phyloP scores from a whole-genome alignment of 1,139 yeast genomes.

The Spathaspora sp. region DNA sequence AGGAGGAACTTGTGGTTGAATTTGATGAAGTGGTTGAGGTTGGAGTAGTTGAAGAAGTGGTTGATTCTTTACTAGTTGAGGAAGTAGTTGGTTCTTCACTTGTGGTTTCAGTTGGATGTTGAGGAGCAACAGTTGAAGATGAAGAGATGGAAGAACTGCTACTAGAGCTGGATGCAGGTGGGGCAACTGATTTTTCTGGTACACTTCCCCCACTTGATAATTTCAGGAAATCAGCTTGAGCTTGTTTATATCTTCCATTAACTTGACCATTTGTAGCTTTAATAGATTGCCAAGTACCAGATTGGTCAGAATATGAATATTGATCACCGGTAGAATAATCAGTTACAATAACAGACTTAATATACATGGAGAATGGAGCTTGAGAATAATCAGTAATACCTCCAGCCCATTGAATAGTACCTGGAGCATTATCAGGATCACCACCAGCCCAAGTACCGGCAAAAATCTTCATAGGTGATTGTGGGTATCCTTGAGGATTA shows the following conservation, averaged over 20 bases:
- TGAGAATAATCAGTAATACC: constrained; percentile 65
- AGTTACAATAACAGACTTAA: constrained; percentile 58
- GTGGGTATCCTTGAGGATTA: constrained; percentile 67
- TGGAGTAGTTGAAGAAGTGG: constrained; percentile 4
- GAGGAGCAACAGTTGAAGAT: background rate
- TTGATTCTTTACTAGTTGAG: background rate
- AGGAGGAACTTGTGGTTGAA: no score
- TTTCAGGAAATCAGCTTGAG: constrained; percentile 46
- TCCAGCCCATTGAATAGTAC: constrained; percentile 86
- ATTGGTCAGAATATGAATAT: constrained; percentile 61
- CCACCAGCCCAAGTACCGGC: constrained; percentile 86
- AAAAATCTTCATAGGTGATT: constrained; percentile 70
- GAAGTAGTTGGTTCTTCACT: background rate
- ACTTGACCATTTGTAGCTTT: constrained; percentile 61
- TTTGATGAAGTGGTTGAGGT: constrained; percentile 2
- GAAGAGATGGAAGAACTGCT: background rate
- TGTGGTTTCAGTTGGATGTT: constrained; percentile 4
- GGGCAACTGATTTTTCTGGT: constrained; percentile 10
- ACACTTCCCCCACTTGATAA: constrained; percentile 25
- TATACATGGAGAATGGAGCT: constrained; percentile 70
- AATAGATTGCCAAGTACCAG: constrained; percentile 72
- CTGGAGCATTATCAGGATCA: constrained; percentile 60
- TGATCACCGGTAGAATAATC: constrained; percentile 81
- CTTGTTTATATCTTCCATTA: constrained; percentile 57
- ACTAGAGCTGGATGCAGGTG: constrained; percentile 8